These are phyloP conservation scores for Malus fusca DNA, from an alignment of 306 rosid species.

Conservation along the genomic window DNA sequence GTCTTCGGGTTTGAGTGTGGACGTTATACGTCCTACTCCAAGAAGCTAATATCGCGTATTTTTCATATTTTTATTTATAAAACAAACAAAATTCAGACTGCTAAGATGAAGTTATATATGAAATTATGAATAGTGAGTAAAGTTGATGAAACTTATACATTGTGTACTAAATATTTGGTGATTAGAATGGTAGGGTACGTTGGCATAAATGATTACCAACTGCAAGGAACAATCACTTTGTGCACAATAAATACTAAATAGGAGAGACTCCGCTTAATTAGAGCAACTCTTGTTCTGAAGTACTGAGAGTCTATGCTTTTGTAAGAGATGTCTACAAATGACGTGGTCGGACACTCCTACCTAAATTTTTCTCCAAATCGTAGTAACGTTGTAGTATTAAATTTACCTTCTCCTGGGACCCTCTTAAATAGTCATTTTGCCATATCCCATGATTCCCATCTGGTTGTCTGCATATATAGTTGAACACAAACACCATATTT, in stretches of 20 bases:
- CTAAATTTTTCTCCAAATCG: not conserved
- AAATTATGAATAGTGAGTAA: not conserved
- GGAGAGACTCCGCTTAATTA: not conserved
- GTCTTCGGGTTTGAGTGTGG: not conserved
- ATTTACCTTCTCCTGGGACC: not conserved
- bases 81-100: not conserved
- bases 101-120: no score
- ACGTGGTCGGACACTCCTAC: no score
- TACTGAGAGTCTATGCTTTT: no score
- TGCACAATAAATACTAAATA: not conserved
- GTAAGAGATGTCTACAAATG: no score
- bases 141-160: not conserved
- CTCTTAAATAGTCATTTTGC: not conserved
- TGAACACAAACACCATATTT: not conserved
- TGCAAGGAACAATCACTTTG: not conserved
- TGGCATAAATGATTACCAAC: not conserved
- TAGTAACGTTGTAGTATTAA: not conserved
- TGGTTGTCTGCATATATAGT: not conserved
- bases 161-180: not conserved
- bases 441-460: not conserved
- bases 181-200: not conserved
- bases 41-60: no score
- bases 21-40: not conserved
- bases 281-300: rapidly evolving
- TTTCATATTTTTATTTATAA: no score